Percentiles rank a stretch among this genome's conserved stretches.
Conservation (phyloP, 768 basidiomycete genomes). For the Auricularia sp. region DNA sequence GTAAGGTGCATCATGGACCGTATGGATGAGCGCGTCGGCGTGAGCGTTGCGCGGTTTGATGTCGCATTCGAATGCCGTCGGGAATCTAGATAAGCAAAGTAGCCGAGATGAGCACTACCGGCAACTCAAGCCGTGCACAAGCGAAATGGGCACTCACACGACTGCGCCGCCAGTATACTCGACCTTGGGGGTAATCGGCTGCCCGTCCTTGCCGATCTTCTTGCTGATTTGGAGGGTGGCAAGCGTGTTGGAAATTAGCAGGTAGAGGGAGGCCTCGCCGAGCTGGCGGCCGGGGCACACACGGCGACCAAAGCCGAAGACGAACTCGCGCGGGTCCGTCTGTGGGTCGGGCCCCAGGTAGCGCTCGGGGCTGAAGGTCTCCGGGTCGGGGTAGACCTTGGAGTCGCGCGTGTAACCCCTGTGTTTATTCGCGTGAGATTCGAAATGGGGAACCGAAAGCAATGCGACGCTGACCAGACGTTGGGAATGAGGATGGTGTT, state of each 20-base stretch:
- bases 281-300: slow-evolving; percentile 16
- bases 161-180: not conserved
- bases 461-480: slow-evolving; percentile 8
- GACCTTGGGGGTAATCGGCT: not conserved
- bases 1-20: not conserved
- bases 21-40: not conserved
- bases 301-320: slow-evolving; percentile 18
- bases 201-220: not conserved
- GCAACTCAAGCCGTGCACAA: not conserved
- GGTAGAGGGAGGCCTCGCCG: slow-evolving; percentile 12
- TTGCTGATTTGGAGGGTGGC: slow-evolving; percentile 12
- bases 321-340: slow-evolving; percentile 12
- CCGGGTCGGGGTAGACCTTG: slow-evolving; percentile 8
- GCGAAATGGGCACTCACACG: not conserved
- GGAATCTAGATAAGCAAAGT: not conserved
- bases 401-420: slow-evolving; percentile 9
- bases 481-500: slow-evolving; percentile 11
- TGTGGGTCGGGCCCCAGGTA: slow-evolving; percentile 11
- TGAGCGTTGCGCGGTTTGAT: not conserved
- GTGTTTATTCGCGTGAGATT: no score
- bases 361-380: slow-evolving; percentile 13
- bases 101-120: not conserved
- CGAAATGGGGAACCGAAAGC: not conserved
- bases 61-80: not conserved
- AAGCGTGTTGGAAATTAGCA: slow-evolving; percentile 13